These are phyloP conservation scores for Geotrichum bryndzae DNA, from an alignment of 1,139 yeast genomes.

Conservation along the genomic window DNA sequence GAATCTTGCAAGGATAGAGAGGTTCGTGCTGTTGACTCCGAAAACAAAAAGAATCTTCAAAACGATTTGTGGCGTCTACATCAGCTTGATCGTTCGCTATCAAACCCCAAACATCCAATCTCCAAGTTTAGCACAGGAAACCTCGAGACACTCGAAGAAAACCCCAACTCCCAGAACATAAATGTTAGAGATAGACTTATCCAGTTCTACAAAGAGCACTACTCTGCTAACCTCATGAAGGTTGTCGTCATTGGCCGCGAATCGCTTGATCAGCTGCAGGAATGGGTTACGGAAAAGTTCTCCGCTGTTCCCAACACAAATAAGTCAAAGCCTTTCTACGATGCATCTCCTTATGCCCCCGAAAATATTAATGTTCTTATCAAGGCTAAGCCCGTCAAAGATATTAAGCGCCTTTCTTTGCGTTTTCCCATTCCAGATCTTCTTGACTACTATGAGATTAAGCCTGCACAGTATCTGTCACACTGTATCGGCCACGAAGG, in stretches of 20 bases:
- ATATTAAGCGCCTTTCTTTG: constrained; percentile 59
- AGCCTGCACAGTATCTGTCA: constrained; percentile 64
- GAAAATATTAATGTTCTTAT: constrained; percentile 51
- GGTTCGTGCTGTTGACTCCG: constrained; percentile 91
- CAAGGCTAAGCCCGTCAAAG: constrained; percentile 77
- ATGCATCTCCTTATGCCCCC: constrained; percentile 39
- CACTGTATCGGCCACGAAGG: constrained; percentile 92
- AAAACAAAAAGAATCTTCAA: constrained; percentile 88
- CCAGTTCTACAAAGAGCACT: constrained; percentile 51
- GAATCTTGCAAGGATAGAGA: constrained; percentile 84
- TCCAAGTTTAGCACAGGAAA: constrained; percentile 73
- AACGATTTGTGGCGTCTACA: constrained; percentile 83
- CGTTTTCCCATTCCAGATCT: constrained; percentile 74
- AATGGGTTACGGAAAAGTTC: constrained; percentile 68
- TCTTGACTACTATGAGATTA: constrained; percentile 54
- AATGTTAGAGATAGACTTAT: constrained; percentile 66
- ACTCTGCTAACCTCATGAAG: constrained; percentile 79
- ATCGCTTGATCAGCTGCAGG: constrained; percentile 59
- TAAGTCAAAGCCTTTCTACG: constrained; percentile 47
- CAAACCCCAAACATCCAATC: constrained; percentile 67
- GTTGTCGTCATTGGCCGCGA: constrained; percentile 81
- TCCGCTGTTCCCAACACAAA: constrained; percentile 54
- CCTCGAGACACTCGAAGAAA: constrained; percentile 51
- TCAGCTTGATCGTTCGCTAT: constrained; percentile 70
- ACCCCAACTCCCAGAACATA: constrained; percentile 45